Evolutionary conservation across 2,329 filamentous ascomycete species (phyloP).

Genomic region (Karstenula rhodostoma): DNA sequence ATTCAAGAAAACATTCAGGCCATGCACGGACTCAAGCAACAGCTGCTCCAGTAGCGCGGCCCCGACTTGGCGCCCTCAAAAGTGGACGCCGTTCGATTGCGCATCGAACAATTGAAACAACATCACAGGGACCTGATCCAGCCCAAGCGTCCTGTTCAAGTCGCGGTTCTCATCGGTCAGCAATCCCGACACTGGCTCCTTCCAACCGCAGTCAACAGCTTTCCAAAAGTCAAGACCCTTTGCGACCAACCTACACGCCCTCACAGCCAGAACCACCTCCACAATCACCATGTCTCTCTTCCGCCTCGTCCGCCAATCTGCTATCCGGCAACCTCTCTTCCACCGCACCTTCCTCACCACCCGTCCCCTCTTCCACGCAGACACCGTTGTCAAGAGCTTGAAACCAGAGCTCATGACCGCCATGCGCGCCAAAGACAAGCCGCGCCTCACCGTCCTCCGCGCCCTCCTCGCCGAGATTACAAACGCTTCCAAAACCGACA

Average conservation of each 20-base stretch:
- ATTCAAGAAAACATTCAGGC: slow-evolving; percentile 37
- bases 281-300: slow-evolving; percentile 35
- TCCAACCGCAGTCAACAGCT: neutral
- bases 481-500: slow-evolving; percentile 76
- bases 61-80: slow-evolving; percentile 10
- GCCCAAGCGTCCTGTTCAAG: neutral
- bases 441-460: slow-evolving; percentile 74
- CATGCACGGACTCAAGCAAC: slow-evolving; percentile 19
- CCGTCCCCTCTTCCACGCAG: slow-evolving; percentile 26
- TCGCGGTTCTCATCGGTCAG: neutral
- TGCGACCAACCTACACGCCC: neutral
- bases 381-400: slow-evolving; percentile 53
- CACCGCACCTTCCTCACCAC: slow-evolving; percentile 33
- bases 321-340: slow-evolving; percentile 27
- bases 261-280: neutral
- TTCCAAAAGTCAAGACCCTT: neutral
- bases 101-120: neutral
- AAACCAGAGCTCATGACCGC: slow-evolving; percentile 57
- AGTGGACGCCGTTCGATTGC: neutral
- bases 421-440: slow-evolving; percentile 59
- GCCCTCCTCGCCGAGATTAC: slow-evolving; percentile 73
- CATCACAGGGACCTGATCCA: neutral
- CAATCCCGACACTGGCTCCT: neutral
- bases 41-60: slow-evolving; percentile 19
- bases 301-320: slow-evolving; percentile 28